phyloP scores from a whole-genome alignment of 495 filamentous ascomycete genomes.

The Penicillium alfredii region DNA sequence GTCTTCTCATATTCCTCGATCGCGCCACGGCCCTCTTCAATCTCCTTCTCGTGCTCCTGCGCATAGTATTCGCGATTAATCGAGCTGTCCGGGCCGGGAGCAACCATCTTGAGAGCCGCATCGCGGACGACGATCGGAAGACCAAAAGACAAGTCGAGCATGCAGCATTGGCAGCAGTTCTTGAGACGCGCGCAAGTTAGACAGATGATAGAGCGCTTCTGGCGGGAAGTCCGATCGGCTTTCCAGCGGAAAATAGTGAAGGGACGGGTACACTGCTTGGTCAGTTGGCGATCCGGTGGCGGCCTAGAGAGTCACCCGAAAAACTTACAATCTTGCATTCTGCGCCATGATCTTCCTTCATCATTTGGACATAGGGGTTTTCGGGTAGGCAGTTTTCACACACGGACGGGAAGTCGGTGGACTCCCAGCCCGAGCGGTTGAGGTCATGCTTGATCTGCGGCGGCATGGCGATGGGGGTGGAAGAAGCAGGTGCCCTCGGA shows the following conservation, averaged over 20 bases:
- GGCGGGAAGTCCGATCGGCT: slow-evolving; percentile 77
- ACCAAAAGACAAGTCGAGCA: slow-evolving; percentile 94
- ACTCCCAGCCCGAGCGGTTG: slow-evolving; percentile 93
- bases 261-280: slow-evolving; percentile 72
- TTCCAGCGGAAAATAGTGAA: slow-evolving; percentile 97
- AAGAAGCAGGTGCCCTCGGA: too few relatives aligned
- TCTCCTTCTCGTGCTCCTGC: slow-evolving; percentile 90
- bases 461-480: slow-evolving; percentile 27
- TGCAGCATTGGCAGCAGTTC: slow-evolving; percentile 98
- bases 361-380: slow-evolving; percentile 97
- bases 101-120: slow-evolving; percentile 96
- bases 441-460: slow-evolving; percentile 91
- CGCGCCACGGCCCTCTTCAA: slow-evolving; percentile 76
- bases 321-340: slow-evolving; percentile 51
- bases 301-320: background rate
- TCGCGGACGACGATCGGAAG: slow-evolving; percentile 89
- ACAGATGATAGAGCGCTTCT: slow-evolving; percentile 85
- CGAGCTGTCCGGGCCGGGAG: slow-evolving; percentile 80
- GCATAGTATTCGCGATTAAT: slow-evolving; percentile 97
- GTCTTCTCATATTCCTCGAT: slow-evolving; percentile 93
- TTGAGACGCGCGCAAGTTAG: slow-evolving; percentile 92
- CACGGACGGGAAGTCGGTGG: slow-evolving; percentile 66
- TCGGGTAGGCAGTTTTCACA: slow-evolving; percentile 83
- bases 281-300: slow-evolving; percentile 7
- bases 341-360: slow-evolving; percentile 89